Conservation (phyloP, 2,329 filamentous ascomycete species). For the Bipolaris cookei region DNA sequence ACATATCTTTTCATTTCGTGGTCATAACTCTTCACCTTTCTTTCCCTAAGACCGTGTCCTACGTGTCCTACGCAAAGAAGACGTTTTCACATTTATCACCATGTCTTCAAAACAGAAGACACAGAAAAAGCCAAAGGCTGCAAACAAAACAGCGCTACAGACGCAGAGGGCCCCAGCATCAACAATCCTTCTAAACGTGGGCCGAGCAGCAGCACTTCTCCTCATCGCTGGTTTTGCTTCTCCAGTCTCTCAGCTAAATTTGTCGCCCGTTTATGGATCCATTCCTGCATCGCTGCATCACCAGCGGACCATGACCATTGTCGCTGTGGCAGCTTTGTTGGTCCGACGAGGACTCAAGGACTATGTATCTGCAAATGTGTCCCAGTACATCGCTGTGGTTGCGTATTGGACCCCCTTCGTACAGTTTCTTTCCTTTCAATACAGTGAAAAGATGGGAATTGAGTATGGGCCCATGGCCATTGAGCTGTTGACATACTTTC, state of each 20-base stretch:
- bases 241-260: slow-evolving; percentile 73
- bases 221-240: slow-evolving; percentile 68
- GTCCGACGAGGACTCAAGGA: slow-evolving; percentile 64
- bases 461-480: slow-evolving; percentile 76
- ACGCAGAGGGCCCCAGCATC: slow-evolving; percentile 31
- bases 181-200: slow-evolving; percentile 40
- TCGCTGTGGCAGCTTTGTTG: slow-evolving; percentile 75
- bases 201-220: slow-evolving; percentile 53
- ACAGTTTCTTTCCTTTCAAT: slow-evolving; percentile 73
- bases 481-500: slow-evolving; percentile 73
- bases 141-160: slow-evolving; percentile 33
- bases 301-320: slow-evolving; percentile 66
- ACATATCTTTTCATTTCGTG: not conserved
- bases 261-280: slow-evolving; percentile 88
- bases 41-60: not conserved
- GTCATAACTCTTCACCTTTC: not conserved
- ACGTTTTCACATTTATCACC: slow-evolving; percentile 5
- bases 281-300: slow-evolving; percentile 80
- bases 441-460: slow-evolving; percentile 71
- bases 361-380: slow-evolving; percentile 57
- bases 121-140: slow-evolving; percentile 45
- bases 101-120: slow-evolving; percentile 46
- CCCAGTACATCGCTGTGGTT: slow-evolving; percentile 69
- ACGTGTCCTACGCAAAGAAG: not conserved
- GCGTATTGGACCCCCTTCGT: slow-evolving; percentile 76